Conservation (phyloP, 2,329 filamentous ascomycete species). For the Aphanoascus verrucosus region DNA sequence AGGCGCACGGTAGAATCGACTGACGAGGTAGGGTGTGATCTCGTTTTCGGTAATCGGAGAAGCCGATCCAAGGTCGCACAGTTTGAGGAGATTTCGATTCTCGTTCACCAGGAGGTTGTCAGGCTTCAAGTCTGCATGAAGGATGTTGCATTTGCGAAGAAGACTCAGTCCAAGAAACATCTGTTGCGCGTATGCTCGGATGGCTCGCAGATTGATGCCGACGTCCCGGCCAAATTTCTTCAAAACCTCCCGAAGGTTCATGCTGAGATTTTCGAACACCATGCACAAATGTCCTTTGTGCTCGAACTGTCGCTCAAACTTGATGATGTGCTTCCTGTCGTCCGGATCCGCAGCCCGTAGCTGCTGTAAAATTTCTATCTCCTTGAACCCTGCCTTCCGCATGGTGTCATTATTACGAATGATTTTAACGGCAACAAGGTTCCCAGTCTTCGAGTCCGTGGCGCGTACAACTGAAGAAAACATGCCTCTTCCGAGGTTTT, state of each 20-base stretch:
- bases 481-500: constrained; percentile 83
- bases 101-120: constrained; percentile 95
- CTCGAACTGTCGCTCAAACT: constrained; percentile 77
- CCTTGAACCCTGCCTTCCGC: constrained; percentile 80
- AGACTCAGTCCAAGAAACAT: constrained; percentile 84
- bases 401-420: constrained; percentile 94
- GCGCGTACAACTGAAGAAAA: constrained; percentile 94
- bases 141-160: constrained; percentile 81
- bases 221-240: constrained; percentile 94
- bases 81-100: constrained; percentile 71
- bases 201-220: constrained; percentile 79
- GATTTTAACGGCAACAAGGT: constrained; percentile 90
- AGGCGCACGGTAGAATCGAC: constrained; percentile 91
- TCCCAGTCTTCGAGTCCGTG: constrained; percentile 61
- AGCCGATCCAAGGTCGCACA: constrained; percentile 94
- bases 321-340: constrained; percentile 83
- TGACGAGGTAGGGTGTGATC: constrained; percentile 88
- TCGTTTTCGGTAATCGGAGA: constrained; percentile 84
- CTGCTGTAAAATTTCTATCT: constrained; percentile 85
- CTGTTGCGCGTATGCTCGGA: constrained; percentile 81
- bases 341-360: constrained; percentile 77
- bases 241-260: constrained; percentile 86
- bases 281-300: constrained; percentile 94
- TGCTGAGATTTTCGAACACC: constrained; percentile 85
- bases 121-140: constrained; percentile 93